Percentiles rank a stretch among this genome's conserved stretches.
phyloP scores from a whole-genome alignment of 306 rosid genomes.

The Oxytropis ochrocephala region DNA sequence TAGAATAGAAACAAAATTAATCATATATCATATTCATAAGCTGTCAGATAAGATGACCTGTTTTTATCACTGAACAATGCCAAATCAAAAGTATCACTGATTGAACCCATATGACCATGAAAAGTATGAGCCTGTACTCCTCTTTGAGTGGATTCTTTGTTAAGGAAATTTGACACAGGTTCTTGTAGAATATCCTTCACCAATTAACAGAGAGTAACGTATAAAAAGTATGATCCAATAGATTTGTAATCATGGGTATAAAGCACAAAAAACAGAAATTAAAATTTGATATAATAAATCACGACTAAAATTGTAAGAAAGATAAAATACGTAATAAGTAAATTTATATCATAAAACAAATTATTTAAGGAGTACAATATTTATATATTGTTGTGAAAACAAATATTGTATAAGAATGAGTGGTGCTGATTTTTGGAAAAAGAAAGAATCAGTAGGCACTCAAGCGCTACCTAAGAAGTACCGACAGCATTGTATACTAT shows the following conservation, averaged over 20 bases:
- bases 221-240: neutral
- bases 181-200: constrained; percentile 71
- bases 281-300: neutral
- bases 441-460: too few species aligned
- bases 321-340: too few species aligned
- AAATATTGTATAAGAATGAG: too few species aligned
- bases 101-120: constrained; percentile 31
- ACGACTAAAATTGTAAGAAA: neutral
- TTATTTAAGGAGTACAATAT: neutral
- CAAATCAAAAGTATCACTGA: constrained; percentile 30
- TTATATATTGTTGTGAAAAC: too few species aligned
- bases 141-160: constrained; percentile 33
- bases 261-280: neutral
- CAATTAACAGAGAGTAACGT: constrained; percentile 15
- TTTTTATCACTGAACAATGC: constrained; percentile 33
- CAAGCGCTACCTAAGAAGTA: too few species aligned
- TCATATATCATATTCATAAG: neutral
- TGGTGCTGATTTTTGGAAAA: too few species aligned
- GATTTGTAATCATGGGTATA: neutral
- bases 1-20: neutral
- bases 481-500: neutral
- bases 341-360: too few species aligned
- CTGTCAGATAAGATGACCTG: constrained; percentile 43
- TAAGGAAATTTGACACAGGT: constrained; percentile 58
- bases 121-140: constrained; percentile 30